Evolutionary conservation across 106 monocot species (phyloP), one percentile per base, ranked within the genome.

Genomic region (Apostasia shenzhenica): DNA sequence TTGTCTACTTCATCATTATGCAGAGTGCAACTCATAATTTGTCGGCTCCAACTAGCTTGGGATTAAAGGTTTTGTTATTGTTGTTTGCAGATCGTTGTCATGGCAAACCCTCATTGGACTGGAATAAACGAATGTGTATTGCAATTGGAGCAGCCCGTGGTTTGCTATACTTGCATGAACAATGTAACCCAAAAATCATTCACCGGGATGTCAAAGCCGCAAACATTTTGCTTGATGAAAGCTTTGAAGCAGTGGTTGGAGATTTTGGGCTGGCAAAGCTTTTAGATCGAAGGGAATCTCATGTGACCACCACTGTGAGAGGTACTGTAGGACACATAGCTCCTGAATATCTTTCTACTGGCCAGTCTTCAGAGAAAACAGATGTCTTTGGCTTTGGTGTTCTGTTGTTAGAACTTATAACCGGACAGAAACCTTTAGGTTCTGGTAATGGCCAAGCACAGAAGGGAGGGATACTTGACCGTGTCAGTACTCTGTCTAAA

Each of bases 341-440:
- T 37, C 95, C 95, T 1, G 95, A 95, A 70, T 95, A 95, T 72
- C 77, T 95, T 3, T 91, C 91, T 11, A 95, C 95, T 0, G 95
- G 95, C 8, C 95, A 95, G 71, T 91, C 91, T 48, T 95, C 95
- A n/a, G 95, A 95, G 62, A 95, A 95, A 76, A 95, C 95, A 0
- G 95, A 97, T 79, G 95, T 97, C 37, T 97, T 84, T 69, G 92
- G 95, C 48, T 97, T 92, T 87, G 95, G 95, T 44, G 89, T 97
- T 74, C 72, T 97, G 42, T 59, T 97, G 54, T 75, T 97, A 74
- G 95, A 97, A 66, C 67, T 97, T 54, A 79, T 97, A 47, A 81
- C 79, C 9, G 95, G 91, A 5, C 83, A 77, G 11, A 95, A 81
- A 66, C 73, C 77, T 5, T 64, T 88, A 59, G 68, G 73, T 67